These are phyloP conservation scores for Fistulifera solaris DNA, from an alignment of 108 stramenopile species.

Conservation along the genomic window DNA sequence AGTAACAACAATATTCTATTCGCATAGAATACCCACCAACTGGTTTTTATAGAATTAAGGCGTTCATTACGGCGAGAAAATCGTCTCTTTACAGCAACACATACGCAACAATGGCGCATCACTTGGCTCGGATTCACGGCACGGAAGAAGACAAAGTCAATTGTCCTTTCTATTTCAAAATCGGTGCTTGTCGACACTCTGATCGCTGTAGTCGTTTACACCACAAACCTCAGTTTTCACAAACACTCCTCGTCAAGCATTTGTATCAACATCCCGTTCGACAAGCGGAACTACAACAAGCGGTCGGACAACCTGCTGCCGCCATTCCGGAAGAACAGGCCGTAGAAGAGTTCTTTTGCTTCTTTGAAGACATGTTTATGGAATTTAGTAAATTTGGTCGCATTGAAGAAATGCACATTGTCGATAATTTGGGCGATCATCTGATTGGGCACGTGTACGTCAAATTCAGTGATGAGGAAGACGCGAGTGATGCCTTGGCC, in stretches of 20 bases:
- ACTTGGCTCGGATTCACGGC: slow-evolving; percentile 96
- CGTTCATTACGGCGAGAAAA: too few species aligned
- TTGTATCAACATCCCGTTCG: slow-evolving; percentile 85
- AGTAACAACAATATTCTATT: too few species aligned
- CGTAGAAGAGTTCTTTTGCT: slow-evolving; percentile 74
- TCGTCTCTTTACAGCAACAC: too few species aligned
- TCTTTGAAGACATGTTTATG: slow-evolving; percentile 69
- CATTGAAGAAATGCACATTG: slow-evolving; percentile 90
- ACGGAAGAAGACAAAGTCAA: slow-evolving; percentile 99
- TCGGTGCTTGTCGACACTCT: slow-evolving; percentile 95
- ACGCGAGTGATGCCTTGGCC: slow-evolving; percentile 86
- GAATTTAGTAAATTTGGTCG: slow-evolving; percentile 92
- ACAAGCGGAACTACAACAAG: slow-evolving; percentile 44
- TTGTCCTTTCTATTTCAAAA: slow-evolving; percentile 99
- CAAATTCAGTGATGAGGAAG: slow-evolving; percentile 93
- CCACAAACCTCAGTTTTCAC: slow-evolving; percentile 91
- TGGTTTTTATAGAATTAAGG: too few species aligned
- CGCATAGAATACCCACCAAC: too few species aligned
- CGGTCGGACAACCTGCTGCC: slow-evolving; percentile 21
- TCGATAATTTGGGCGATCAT: slow-evolving; percentile 98
- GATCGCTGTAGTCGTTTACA: slow-evolving; percentile 93
- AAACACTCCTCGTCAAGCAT: slow-evolving; percentile 93
- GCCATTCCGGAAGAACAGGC: slow-evolving; percentile 44
- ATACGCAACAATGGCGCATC: slow-evolving; percentile 67
- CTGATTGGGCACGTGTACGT: slow-evolving; percentile 94